Conservation (phyloP, 352 stramenopile genomes). For the Globisporangium heterothallicum region DNA sequence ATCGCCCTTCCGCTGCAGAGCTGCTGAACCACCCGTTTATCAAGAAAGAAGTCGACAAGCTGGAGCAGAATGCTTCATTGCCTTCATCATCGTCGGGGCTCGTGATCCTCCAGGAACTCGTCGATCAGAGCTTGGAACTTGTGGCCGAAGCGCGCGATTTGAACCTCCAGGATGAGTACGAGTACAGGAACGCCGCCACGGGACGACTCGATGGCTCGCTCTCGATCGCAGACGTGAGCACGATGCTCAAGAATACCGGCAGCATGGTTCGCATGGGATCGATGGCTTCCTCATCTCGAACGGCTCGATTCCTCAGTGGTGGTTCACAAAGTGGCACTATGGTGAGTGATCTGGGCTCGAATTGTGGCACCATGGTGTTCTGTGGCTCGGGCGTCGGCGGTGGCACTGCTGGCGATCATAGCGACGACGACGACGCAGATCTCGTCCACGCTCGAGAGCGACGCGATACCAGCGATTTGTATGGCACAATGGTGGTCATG, state of each 20-base stretch:
- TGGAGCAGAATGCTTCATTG: slow-evolving; percentile 19
- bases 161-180: slow-evolving; percentile 44
- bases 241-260: slow-evolving; percentile 38
- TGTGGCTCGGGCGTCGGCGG: slow-evolving; percentile 17
- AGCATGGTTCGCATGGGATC: slow-evolving; percentile 22
- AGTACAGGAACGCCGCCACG: slow-evolving; percentile 45
- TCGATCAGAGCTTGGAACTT: slow-evolving; percentile 65
- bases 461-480: slow-evolving; percentile 49
- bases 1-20: slow-evolving; percentile 40
- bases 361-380: slow-evolving; percentile 55
- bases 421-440: slow-evolving; percentile 9
- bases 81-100: slow-evolving; percentile 25
- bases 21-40: slow-evolving; percentile 61
- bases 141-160: slow-evolving; percentile 47
- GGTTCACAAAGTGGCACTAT: background rate
- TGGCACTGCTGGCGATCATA: background rate
- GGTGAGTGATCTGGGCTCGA: slow-evolving; percentile 1
- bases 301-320: background rate
- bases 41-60: slow-evolving; percentile 42
- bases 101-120: slow-evolving; percentile 59
- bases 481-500: slow-evolving; percentile 48
- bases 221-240: slow-evolving; percentile 57
- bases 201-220: slow-evolving; percentile 52
- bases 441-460: slow-evolving; percentile 16
- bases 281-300: slow-evolving; percentile 14